Evolutionary conservation across 768 basidiomycete species (phyloP).

Genomic region (Psilocybe subaeruginosa): DNA sequence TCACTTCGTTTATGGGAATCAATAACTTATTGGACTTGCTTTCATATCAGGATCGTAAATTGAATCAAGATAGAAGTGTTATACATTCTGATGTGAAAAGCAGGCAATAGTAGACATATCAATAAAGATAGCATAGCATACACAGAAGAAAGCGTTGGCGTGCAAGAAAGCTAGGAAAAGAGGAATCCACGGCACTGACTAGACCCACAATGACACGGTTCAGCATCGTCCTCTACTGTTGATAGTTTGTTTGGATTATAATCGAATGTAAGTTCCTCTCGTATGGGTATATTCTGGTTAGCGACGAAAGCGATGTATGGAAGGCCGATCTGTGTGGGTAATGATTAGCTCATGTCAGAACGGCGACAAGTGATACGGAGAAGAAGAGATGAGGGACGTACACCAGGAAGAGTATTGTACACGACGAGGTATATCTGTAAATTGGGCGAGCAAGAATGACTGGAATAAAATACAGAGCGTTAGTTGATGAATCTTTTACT

Average conservation of each 20-base stretch:
- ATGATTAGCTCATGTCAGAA: background rate
- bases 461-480: constrained; percentile 26
- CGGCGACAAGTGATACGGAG: background rate
- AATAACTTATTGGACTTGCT: background rate
- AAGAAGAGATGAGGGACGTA: constrained; percentile 24
- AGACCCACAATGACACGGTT: constrained; percentile 16
- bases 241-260: constrained; percentile 48
- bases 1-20: background rate
- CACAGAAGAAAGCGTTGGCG: background rate
- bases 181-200: constrained; percentile 13
- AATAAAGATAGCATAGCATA: too few species aligned
- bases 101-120: too few species aligned
- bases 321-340: constrained; percentile 48
- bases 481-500: background rate
- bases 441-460: constrained; percentile 73
- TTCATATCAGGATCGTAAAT: too few species aligned
- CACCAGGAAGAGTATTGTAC: constrained; percentile 62
- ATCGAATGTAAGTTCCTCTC: constrained; percentile 65
- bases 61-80: too few species aligned
- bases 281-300: constrained; percentile 44
- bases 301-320: constrained; percentile 69
- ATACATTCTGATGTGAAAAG: too few species aligned
- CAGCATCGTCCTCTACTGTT: constrained; percentile 9
- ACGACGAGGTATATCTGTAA: constrained; percentile 59
- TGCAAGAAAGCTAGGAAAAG: constrained; percentile 1